Conservation (phyloP, 75 land plant genomes). For the Cupressus sempervirens region DNA sequence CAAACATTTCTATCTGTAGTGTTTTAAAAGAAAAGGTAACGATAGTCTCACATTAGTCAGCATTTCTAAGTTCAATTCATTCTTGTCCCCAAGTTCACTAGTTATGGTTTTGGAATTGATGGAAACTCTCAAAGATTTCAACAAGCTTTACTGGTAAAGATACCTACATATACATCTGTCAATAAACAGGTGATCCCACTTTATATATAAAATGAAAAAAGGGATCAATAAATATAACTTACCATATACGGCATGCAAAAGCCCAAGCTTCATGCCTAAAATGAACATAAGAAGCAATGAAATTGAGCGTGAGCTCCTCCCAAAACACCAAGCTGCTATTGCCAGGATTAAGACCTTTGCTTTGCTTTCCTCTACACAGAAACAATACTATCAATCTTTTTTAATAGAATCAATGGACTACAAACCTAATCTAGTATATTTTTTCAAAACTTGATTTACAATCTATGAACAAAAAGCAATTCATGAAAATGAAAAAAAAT, state of each 20-base stretch:
- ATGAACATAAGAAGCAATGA: constrained; percentile 67
- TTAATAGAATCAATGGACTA: background rate
- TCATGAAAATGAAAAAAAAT: background rate
- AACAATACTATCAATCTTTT: constrained; percentile 1
- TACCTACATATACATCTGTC: background rate
- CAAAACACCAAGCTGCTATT: constrained; percentile 88
- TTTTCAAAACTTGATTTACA: background rate
- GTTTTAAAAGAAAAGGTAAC: background rate
- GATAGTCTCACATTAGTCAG: background rate
- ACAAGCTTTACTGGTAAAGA: background rate
- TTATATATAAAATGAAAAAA: background rate
- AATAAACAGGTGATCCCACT: background rate
- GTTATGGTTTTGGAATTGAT: background rate
- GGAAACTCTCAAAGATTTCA: background rate
- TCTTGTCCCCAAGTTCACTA: background rate
- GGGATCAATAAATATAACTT: constrained; percentile 21
- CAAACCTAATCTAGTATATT: background rate
- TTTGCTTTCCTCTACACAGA: constrained; percentile 52
- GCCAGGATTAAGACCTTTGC: constrained; percentile 76
- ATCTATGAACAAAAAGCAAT: background rate
- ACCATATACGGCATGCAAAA: constrained; percentile 88
- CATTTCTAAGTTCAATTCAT: background rate
- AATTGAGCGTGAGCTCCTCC: constrained; percentile 77
- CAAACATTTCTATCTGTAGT: background rate
- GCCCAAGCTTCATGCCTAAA: constrained; percentile 76